Conservation (phyloP, 164 flowering plant genomes). For the Cinnamomum micranthum region DNA sequence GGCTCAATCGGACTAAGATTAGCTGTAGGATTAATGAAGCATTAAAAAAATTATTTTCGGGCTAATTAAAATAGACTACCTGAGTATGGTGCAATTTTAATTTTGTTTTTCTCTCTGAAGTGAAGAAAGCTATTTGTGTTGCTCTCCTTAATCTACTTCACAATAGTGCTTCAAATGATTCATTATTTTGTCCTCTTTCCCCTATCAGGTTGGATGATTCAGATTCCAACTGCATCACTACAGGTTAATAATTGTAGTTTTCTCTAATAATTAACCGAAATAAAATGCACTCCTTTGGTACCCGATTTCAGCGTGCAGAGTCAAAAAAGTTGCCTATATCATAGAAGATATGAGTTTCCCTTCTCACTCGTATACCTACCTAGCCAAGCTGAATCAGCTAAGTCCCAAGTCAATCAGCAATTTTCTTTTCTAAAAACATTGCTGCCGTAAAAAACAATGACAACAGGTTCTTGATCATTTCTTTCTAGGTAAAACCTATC, state of each 20-base stretch:
- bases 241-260: background rate
- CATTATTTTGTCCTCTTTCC: too few species aligned
- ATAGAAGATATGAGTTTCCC: background rate
- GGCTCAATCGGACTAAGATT: too few species aligned
- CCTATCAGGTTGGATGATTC: background rate
- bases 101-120: background rate
- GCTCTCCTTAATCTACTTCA: background rate
- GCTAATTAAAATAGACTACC: too few species aligned
- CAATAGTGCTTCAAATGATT: background rate
- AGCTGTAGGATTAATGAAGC: too few species aligned
- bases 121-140: background rate
- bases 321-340: background rate
- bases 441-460: background rate
- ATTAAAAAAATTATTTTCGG: too few species aligned
- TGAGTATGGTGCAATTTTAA: too few species aligned
- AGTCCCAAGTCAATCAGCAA: background rate
- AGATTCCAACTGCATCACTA: background rate
- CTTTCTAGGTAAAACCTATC: background rate
- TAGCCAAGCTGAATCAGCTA: background rate
- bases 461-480: background rate
- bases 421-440: background rate
- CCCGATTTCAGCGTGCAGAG: too few species aligned
- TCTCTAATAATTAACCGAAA: background rate
- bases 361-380: background rate
- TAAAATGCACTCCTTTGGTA: too few species aligned